phyloP scores from a whole-genome alignment of 202 grass and related monocot species.

The Schoenoplectus tabernaemontani region DNA sequence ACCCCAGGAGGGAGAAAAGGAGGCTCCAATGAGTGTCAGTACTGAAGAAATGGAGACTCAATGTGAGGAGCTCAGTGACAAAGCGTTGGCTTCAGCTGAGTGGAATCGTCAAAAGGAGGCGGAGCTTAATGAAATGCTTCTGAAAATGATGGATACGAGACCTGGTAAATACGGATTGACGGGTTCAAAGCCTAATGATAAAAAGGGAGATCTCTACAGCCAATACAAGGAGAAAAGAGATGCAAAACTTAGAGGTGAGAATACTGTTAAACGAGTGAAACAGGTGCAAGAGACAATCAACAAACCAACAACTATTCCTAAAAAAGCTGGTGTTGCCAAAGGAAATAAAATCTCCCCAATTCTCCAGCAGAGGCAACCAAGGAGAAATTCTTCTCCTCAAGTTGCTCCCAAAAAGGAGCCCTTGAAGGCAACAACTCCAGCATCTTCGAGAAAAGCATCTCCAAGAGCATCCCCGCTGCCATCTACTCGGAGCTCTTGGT shows the following conservation, averaged over 20 bases:
- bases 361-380: conserved; percentile 39
- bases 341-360: conserved; percentile 61
- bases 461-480: conserved; percentile 63
- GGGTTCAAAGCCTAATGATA: conserved; percentile 40
- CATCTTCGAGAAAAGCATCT: conserved; percentile 43
- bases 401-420: conserved; percentile 64
- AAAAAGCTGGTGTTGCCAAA: conserved; percentile 33
- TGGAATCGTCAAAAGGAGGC: conserved; percentile 94
- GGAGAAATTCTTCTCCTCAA: conserved; percentile 86
- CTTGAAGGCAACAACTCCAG: conserved; percentile 50
- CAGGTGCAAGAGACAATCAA: conserved; percentile 19
- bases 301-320: conserved; percentile 31
- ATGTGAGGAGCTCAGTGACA: conserved; percentile 45
- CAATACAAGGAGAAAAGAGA: conserved; percentile 70
- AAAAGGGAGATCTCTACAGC: conserved; percentile 39
- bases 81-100: conserved; percentile 53
- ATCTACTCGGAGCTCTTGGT: conserved; percentile 57
- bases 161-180: conserved; percentile 54
- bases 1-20: conserved; percentile 30
- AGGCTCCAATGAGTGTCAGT: conserved; percentile 29
- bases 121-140: conserved; percentile 93
- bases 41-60: conserved; percentile 35
- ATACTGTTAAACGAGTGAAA: conserved; percentile 35
- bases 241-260: conserved; percentile 49
- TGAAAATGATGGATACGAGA: conserved; percentile 91